phyloP scores from a whole-genome alignment of 495 filamentous ascomycete species.

The Penicillium pulvis region DNA sequence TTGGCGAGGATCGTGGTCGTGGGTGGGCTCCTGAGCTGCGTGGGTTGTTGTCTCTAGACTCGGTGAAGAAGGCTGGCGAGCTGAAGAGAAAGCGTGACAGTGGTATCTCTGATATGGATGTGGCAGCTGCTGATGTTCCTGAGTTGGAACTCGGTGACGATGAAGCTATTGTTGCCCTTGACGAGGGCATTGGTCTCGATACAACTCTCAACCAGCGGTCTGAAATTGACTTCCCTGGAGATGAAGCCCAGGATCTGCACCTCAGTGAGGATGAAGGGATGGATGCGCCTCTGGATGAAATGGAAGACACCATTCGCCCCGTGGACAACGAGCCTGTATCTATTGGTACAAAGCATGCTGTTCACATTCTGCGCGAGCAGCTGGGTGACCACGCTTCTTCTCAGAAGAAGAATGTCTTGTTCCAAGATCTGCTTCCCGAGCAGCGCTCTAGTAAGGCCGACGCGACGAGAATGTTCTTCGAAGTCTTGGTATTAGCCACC shows the following conservation, averaged over 20 bases:
- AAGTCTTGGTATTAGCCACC: slow-evolving; percentile 90
- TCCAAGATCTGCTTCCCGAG: slow-evolving; percentile 90
- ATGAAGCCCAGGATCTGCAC: slow-evolving; percentile 51
- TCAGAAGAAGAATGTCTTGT: slow-evolving; percentile 79
- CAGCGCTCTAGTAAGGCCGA: slow-evolving; percentile 74
- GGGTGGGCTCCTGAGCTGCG: slow-evolving; percentile 91
- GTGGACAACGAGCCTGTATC: slow-evolving; percentile 82
- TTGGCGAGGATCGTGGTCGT: slow-evolving; percentile 73
- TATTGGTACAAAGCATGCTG: slow-evolving; percentile 88
- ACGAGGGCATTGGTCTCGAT: slow-evolving; percentile 55
- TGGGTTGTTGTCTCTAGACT: slow-evolving; percentile 78
- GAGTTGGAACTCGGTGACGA: slow-evolving; percentile 68
- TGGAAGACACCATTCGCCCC: slow-evolving; percentile 82
- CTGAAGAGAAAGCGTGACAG: slow-evolving; percentile 94
- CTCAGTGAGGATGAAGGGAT: slow-evolving; percentile 58
- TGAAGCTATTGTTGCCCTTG: slow-evolving; percentile 50
- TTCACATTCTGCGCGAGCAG: slow-evolving; percentile 87
- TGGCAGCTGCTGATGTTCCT: slow-evolving; percentile 64
- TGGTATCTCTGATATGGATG: slow-evolving; percentile 78
- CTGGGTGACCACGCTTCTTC: slow-evolving; percentile 66
- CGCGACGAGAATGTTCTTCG: slow-evolving; percentile 99
- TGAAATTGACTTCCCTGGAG: slow-evolving; percentile 65
- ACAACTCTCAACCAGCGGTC: slow-evolving; percentile 49
- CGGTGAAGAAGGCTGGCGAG: slow-evolving; percentile 73
- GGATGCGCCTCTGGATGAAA: slow-evolving; percentile 47